phyloP scores from a whole-genome alignment of 2,329 filamentous ascomycete species.

The Ilyonectria destructans region DNA sequence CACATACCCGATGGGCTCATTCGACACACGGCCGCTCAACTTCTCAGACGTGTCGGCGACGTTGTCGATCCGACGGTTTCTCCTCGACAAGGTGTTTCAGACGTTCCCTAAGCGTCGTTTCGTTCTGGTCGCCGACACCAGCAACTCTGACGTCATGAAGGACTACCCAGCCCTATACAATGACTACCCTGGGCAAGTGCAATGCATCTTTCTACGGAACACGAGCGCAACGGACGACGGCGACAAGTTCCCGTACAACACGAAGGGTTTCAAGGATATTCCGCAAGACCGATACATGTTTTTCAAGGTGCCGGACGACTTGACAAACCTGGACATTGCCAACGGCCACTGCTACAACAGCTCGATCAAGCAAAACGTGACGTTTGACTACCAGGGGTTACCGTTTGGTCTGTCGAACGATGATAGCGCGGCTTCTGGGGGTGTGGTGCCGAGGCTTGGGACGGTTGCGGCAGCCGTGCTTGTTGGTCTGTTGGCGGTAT shows the following conservation, averaged over 20 bases:
- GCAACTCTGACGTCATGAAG: slow-evolving; percentile 83
- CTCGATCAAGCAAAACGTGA: slow-evolving; percentile 79
- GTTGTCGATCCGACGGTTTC: slow-evolving; percentile 78
- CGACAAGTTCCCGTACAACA: slow-evolving; percentile 84
- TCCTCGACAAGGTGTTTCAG: slow-evolving; percentile 81
- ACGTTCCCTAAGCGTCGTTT: slow-evolving; percentile 85
- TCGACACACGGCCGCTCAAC: slow-evolving; percentile 85
- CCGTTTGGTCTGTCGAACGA: slow-evolving; percentile 62
- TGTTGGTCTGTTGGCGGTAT: slow-evolving; percentile 39
- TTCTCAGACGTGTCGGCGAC: slow-evolving; percentile 84
- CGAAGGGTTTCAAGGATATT: slow-evolving; percentile 78
- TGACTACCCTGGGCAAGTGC: slow-evolving; percentile 79
- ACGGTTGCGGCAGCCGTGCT: slow-evolving; percentile 40
- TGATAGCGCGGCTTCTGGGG: slow-evolving; percentile 50
- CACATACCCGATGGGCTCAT: slow-evolving; percentile 83
- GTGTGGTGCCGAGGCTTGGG: slow-evolving; percentile 41
- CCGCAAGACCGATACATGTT: slow-evolving; percentile 84
- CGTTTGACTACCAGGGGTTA: slow-evolving; percentile 76
- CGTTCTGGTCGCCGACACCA: slow-evolving; percentile 83
- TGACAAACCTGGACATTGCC: slow-evolving; percentile 76
- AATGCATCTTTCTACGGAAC: slow-evolving; percentile 85
- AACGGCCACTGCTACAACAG: slow-evolving; percentile 79
- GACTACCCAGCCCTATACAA: slow-evolving; percentile 74
- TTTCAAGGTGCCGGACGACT: slow-evolving; percentile 80
- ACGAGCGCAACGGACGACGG: slow-evolving; percentile 78